Evolutionary conservation across 768 basidiomycete genomes (phyloP).

Genomic region (Gelatoporia subvermispora): DNA sequence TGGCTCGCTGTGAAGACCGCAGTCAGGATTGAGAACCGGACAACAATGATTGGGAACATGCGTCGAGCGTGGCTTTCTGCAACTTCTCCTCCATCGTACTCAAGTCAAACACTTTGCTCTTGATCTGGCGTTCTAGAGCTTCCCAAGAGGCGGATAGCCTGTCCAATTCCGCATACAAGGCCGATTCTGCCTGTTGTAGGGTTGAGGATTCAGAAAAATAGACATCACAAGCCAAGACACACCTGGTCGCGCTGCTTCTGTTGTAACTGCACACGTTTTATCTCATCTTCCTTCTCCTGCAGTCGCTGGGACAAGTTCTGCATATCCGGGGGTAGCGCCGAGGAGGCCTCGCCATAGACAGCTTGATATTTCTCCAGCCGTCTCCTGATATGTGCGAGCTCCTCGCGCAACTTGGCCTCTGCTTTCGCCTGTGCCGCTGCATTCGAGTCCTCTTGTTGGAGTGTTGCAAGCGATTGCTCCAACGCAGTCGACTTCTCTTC

Average conservation of each 20-base stretch:
- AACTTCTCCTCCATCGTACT: constrained; percentile 67
- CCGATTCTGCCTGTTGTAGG: constrained; percentile 56
- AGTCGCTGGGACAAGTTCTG: constrained; percentile 49
- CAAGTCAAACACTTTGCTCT: constrained; percentile 85
- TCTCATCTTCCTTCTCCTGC: constrained; percentile 61
- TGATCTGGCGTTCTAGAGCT: constrained; percentile 69
- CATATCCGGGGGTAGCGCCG: constrained; percentile 43
- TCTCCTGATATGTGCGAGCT: constrained; percentile 39
- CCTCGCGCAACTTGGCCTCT: constrained; percentile 47
- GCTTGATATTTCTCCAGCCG: constrained; percentile 59
- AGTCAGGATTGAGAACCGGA: neutral
- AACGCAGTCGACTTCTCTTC: constrained; percentile 47
- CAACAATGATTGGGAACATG: constrained; percentile 29
- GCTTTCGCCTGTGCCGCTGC: constrained; percentile 42
- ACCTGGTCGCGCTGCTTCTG: constrained; percentile 65
- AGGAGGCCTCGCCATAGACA: constrained; percentile 54
- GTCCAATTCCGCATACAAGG: constrained; percentile 82
- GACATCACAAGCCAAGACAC: constrained; percentile 14
- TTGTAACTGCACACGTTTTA: constrained; percentile 56
- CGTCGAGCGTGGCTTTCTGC: constrained; percentile 62
- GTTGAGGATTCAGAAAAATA: neutral
- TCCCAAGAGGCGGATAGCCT: constrained; percentile 87
- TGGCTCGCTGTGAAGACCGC: constrained; percentile 66
- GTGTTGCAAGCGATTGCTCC: constrained; percentile 41
- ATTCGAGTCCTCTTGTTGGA: constrained; percentile 50